Conservation (phyloP, 78 protist species). For the Bodo saltans region DNA sequence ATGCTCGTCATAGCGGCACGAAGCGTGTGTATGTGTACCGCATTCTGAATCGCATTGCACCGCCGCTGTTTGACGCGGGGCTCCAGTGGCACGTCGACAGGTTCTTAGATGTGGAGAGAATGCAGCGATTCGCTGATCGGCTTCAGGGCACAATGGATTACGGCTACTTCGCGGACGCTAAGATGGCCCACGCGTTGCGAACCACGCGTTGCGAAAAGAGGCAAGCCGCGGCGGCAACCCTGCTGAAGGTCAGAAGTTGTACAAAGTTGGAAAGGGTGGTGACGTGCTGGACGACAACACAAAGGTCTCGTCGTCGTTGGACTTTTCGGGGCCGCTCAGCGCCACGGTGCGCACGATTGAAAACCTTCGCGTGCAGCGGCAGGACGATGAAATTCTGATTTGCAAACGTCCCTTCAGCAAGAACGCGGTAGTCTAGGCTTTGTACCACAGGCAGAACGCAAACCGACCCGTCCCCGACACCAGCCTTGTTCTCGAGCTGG, state of each 20-base stretch:
- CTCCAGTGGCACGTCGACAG: not conserved
- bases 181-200: not conserved
- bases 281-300: no score
- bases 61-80: not conserved
- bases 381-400: not conserved
- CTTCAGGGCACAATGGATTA: not conserved
- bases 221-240: no score
- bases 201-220: no score
- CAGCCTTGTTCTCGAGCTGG: not conserved
- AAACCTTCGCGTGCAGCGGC: not conserved
- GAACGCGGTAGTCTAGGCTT: not conserved
- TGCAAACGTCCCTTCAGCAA: no score
- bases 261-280: no score
- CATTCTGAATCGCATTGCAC: not conserved
- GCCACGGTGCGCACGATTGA: not conserved
- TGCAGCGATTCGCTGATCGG: not conserved
- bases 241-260: no score
- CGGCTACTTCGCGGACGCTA: not conserved
- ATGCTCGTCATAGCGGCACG: not conserved
- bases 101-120: not conserved
- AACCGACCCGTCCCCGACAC: not conserved
- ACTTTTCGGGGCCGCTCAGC: not conserved
- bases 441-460: not conserved
- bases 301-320: no score
- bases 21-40: not conserved